phyloP scores from a whole-genome alignment of 1,284 basidiomycete species.

The Ustilago curta region DNA sequence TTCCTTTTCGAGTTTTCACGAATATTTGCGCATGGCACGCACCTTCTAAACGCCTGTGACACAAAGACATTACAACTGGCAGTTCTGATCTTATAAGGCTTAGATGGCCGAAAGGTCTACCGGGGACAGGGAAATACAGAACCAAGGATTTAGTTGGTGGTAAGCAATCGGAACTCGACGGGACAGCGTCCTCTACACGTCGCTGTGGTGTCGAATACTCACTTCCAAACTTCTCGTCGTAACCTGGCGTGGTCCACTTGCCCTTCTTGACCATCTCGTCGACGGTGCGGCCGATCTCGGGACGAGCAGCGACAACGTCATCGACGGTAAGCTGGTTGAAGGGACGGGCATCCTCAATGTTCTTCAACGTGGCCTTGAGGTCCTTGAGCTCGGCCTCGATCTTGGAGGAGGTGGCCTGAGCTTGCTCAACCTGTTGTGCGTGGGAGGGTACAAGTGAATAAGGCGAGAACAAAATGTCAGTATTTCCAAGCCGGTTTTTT shows the following conservation, averaged over 20 bases:
- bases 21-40: constrained; percentile 13
- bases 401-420: constrained; percentile 89
- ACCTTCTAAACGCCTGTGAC: neutral
- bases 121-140: neutral
- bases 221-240: constrained; percentile 69
- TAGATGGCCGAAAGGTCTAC: constrained; percentile 63
- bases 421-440: constrained; percentile 81
- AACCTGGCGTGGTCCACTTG: constrained; percentile 86
- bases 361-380: constrained; percentile 91
- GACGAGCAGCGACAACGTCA: constrained; percentile 92
- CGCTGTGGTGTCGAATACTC: constrained; percentile 20
- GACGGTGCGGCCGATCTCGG: constrained; percentile 89
- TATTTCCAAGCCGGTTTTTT: neutral
- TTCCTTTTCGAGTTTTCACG: constrained; percentile 5
- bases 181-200: neutral
- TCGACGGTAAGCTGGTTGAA: constrained; percentile 96
- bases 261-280: constrained; percentile 99
- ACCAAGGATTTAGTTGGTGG: neutral
- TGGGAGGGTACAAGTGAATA: neutral
- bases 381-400: constrained; percentile 92
- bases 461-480: constrained; percentile 12
- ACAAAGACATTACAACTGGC: neutral
- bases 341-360: constrained; percentile 96
- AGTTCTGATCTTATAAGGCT: neutral
- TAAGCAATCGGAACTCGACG: neutral